Percentiles rank a stretch among this genome's conserved stretches.
These are phyloP conservation scores for Sporormia fimetaria DNA, from an alignment of 495 filamentous ascomycete genomes.

Conservation along the genomic window DNA sequence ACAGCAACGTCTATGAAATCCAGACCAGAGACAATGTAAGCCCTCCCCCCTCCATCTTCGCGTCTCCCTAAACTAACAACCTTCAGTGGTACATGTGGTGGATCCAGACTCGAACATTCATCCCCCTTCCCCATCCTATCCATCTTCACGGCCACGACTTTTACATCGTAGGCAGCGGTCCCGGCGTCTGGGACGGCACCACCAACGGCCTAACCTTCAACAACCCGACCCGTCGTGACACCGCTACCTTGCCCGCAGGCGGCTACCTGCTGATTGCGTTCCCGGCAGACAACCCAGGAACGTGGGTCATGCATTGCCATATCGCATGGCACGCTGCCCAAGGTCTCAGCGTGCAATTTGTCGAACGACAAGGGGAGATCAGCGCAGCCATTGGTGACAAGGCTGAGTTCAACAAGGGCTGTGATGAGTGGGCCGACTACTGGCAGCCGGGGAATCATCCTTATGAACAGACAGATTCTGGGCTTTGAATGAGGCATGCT, in stretches of 20 bases:
- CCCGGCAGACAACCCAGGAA: conserved; percentile 30
- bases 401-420: conserved; percentile 16
- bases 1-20: conserved; percentile 30
- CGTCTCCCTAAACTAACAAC: background rate
- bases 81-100: conserved; percentile 32
- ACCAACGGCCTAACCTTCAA: conserved; percentile 19
- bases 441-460: conserved; percentile 20
- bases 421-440: conserved; percentile 22
- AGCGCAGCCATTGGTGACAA: conserved; percentile 10
- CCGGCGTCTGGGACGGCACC: conserved; percentile 22
- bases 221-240: conserved; percentile 30
- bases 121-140: conserved; percentile 29
- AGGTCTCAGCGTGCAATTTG: conserved; percentile 29
- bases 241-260: conserved; percentile 25
- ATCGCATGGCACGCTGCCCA: conserved; percentile 30
- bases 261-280: conserved; percentile 31
- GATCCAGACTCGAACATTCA: conserved; percentile 25
- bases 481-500: too few relatives aligned
- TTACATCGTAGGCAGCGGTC: conserved; percentile 24
- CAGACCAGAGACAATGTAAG: conserved; percentile 15
- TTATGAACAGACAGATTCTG: conserved; percentile 22
- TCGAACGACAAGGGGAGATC: conserved; percentile 23
- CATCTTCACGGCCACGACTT: conserved; percentile 34
- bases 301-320: conserved; percentile 29
- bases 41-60: background rate